phyloP scores from a whole-genome alignment of 495 filamentous ascomycete genomes.

The Penicillium lividum region DNA sequence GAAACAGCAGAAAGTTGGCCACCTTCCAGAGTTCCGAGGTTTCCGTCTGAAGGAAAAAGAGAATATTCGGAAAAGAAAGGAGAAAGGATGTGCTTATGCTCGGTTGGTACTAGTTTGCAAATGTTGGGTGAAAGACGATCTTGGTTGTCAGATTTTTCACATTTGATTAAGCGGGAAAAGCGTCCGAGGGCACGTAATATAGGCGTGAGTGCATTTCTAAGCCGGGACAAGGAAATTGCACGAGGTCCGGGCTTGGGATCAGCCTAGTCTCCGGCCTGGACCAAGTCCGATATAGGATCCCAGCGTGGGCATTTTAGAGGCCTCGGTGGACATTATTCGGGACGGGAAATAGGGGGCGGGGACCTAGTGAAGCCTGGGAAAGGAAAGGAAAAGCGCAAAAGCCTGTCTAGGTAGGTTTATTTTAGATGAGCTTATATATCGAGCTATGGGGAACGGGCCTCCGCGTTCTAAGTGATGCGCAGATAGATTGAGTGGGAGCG shows the following conservation, averaged over 20 bases:
- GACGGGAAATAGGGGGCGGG: not conserved
- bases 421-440: constrained; percentile 14
- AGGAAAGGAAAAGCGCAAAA: constrained; percentile 1
- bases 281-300: constrained; percentile 12
- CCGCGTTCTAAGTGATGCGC: constrained; percentile 6
- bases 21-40: not conserved
- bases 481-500: constrained; percentile 14
- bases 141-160: not conserved
- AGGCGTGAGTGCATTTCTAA: constrained; percentile 4
- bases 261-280: not conserved
- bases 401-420: constrained; percentile 6
- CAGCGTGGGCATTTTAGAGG: constrained; percentile 5
- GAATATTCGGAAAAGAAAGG: not conserved
- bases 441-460: constrained; percentile 11
- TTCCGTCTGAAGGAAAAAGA: not conserved
- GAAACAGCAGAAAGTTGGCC: not conserved
- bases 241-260: not conserved
- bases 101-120: not conserved
- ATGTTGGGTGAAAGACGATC: not conserved
- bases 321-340: not conserved
- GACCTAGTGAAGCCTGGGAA: not conserved
- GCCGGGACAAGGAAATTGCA: not conserved
- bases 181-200: constrained; percentile 11
- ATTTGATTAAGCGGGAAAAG: constrained; percentile 1
- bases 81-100: not conserved